Evolutionary conservation across 306 rosid species (phyloP), one percentile per base, ranked within the genome.

Genomic region (Vigna mungo): DNA sequence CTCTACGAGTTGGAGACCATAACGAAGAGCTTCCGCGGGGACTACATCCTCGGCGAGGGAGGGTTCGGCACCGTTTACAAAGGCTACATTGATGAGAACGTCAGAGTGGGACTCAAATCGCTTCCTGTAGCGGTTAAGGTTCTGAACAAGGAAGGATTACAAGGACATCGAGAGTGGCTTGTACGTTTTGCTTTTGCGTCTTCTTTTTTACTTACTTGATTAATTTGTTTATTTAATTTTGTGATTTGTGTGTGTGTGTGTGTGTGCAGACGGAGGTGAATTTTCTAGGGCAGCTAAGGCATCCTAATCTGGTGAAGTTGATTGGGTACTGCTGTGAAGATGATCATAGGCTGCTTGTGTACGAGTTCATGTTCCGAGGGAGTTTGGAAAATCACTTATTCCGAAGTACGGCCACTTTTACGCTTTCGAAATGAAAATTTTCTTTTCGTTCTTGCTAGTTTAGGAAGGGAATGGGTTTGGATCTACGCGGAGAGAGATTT

Each of bases 151-250:
- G 99, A 96, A 74, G 99, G 99, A 39, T 92, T 87, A 10, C 99
- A 96, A 86, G 99, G 99, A 66, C 99, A 96, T 74, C 90, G 99
- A 53, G 99, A 96, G 72, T 96, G 99, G 99, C 98, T 96, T 52
- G 97, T 93, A 84, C 76, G 88, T 77, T 60, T 60, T 14, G 11
- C 16, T 1, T 30, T 64, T 49, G 37, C 37, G 5, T 34, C 2
- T 14, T 15, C 11, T 11, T 18, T 10, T 72, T 55, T 43, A 5
- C 27, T 58, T 20, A 0, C 1, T 21, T 21, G 9, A 11, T 32
- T 59, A 7, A 1, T 36, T 78, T 51, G 8, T 70, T 51, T 5
- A 32, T 66, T n/a, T 66, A 27, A 11, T 5, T 43, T 68, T 56
- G 2, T 27, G 0, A 0, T 41, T 27, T 73, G 15, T 37, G 11